Evolutionary conservation across 2,329 filamentous ascomycete species (phyloP).

Genomic region (Cercospora zeina): DNA sequence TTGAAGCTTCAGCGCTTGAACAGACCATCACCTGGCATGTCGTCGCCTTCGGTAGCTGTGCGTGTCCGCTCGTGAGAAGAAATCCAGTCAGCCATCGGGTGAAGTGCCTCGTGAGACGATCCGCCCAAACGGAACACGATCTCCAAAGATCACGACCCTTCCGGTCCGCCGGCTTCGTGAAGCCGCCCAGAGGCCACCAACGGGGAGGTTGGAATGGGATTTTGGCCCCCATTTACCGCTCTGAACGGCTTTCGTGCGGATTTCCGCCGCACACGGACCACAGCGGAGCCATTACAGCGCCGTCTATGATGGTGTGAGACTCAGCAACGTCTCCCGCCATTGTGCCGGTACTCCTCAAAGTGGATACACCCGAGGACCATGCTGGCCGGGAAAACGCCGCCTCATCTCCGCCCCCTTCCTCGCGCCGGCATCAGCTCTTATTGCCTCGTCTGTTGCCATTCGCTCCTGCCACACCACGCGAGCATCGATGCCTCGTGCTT

Average conservation of each 20-base stretch:
- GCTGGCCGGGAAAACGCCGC: neutral
- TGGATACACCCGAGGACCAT: neutral
- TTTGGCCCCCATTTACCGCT: slow-evolving; percentile 11
- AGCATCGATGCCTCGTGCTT: slow-evolving; percentile 7
- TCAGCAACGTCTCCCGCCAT: neutral
- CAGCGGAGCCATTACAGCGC: slow-evolving; percentile 12
- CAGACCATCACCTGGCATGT: neutral
- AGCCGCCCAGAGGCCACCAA: slow-evolving; percentile 18
- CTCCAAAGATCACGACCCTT: slow-evolving; percentile 14
- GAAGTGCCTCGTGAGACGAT: neutral
- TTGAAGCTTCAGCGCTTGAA: neutral
- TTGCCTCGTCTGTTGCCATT: slow-evolving; percentile 5
- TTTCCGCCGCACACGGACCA: neutral
- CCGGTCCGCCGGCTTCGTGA: slow-evolving; percentile 18
- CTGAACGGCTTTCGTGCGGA: slow-evolving; percentile 10
- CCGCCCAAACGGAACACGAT: neutral
- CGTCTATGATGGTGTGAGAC: neutral
- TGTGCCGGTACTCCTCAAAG: slow-evolving; percentile 1
- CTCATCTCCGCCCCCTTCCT: slow-evolving; percentile 6
- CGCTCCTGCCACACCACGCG: slow-evolving; percentile 12
- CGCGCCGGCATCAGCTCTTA: slow-evolving; percentile 11
- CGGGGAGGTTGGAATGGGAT: slow-evolving; percentile 17
- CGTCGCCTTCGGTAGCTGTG: neutral
- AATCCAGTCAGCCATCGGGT: neutral
- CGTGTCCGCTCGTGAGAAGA: neutral